phyloP scores from a whole-genome alignment of 2,329 filamentous ascomycete genomes.

The Phyllosticta capitalensis region DNA sequence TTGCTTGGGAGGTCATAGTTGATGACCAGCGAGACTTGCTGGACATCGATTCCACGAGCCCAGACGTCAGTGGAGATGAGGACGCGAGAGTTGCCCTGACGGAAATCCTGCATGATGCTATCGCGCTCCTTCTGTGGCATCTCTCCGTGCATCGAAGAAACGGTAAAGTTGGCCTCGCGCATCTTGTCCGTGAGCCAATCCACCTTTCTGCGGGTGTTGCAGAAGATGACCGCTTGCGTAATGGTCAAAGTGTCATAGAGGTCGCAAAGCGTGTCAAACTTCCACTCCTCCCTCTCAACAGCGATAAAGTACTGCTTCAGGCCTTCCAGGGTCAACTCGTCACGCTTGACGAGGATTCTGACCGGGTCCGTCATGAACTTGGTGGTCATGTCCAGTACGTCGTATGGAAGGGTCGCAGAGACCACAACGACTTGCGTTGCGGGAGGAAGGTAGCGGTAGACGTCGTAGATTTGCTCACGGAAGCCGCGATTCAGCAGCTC shows the following conservation, averaged over 20 bases:
- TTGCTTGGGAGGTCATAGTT: constrained; percentile 98
- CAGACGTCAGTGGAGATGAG: constrained; percentile 96
- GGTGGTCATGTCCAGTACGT: constrained; percentile 97
- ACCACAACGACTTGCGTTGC: constrained; percentile 98
- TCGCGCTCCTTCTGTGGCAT: constrained; percentile 98
- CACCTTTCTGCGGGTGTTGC: constrained; percentile 97
- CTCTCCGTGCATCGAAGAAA: constrained; percentile 97
- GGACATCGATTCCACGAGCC: constrained; percentile 97
- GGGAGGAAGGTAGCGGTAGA: constrained; percentile 92
- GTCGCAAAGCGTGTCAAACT: constrained; percentile 97
- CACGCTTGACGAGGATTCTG: constrained; percentile 94
- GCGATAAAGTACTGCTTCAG: constrained; percentile 99
- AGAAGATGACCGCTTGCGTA: constrained; percentile 98
- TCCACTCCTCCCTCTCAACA: constrained; percentile 99
- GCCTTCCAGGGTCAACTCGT: constrained; percentile 93
- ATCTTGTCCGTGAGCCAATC: constrained; percentile 99
- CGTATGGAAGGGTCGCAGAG: constrained; percentile 91
- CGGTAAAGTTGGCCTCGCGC: constrained; percentile 96
- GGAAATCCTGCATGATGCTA: constrained; percentile 98
- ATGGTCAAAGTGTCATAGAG: constrained; percentile 98
- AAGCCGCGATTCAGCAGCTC: constrained; percentile 87
- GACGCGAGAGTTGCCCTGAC: constrained; percentile 90
- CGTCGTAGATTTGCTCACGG: constrained; percentile 97
- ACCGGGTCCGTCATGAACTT: constrained; percentile 99
- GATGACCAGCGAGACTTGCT: constrained; percentile 96